Evolutionary conservation across 1,139 yeast species (phyloP).

Genomic region (Nakaseomyces kungkrabaensis): DNA sequence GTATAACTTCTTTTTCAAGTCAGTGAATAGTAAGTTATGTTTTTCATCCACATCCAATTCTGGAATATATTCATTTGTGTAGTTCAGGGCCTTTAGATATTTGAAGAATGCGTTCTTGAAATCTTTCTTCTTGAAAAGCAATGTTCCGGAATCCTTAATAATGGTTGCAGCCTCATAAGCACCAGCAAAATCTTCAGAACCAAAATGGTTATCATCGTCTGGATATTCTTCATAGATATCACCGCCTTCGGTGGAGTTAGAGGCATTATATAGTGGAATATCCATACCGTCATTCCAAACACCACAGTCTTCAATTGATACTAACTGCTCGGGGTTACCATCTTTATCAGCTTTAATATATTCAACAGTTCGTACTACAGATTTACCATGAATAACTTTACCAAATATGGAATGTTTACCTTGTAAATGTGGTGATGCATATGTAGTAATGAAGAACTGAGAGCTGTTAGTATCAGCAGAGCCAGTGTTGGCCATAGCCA

Average conservation of each 20-base stretch:
- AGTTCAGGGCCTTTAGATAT: slow-evolving; percentile 53
- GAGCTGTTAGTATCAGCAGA: slow-evolving; percentile 49
- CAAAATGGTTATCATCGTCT: slow-evolving; percentile 52
- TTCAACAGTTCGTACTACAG: slow-evolving; percentile 60
- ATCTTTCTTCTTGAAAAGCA: slow-evolving; percentile 45
- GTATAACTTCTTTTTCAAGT: slow-evolving; percentile 50
- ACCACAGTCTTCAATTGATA: slow-evolving; percentile 55
- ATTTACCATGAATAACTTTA: slow-evolving; percentile 50
- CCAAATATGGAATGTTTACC: slow-evolving; percentile 79
- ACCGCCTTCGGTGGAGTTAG: slow-evolving; percentile 52
- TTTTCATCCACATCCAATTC: slow-evolving; percentile 57
- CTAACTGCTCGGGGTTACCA: slow-evolving; percentile 37
- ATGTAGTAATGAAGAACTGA: slow-evolving; percentile 72
- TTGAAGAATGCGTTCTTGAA: slow-evolving; percentile 46
- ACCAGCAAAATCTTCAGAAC: slow-evolving; percentile 44
- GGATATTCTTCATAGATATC: slow-evolving; percentile 70
- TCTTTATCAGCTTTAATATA: slow-evolving; percentile 38
- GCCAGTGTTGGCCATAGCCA: slow-evolving; percentile 72
- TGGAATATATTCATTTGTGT: slow-evolving; percentile 61
- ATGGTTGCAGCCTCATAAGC: slow-evolving; percentile 42
- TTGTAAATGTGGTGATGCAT: slow-evolving; percentile 59
- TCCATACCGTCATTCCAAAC: slow-evolving; percentile 45
- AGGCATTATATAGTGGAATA: slow-evolving; percentile 52
- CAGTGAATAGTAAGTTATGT: slow-evolving; percentile 40
- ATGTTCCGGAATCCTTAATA: slow-evolving; percentile 59